Base-by-base conservation (phyloP, 116 monocot genomes). In the Trichopus zeylanicus region DNA sequence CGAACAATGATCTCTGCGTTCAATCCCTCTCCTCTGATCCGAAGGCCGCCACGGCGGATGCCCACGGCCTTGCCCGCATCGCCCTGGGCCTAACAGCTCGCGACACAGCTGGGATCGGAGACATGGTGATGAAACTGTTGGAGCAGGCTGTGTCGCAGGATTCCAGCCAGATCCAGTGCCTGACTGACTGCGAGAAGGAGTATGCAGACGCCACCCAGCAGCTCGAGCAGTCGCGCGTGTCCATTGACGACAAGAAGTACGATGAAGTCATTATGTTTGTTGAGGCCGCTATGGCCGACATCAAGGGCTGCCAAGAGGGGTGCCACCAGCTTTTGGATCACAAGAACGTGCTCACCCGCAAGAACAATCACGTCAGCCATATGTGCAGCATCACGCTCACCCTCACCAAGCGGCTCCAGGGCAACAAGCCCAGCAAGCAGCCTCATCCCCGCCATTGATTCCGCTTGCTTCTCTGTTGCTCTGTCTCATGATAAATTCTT, bases 1-100 rank as follows among this genome's bases (percentile, higher is more conserved):
- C 19, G 11, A 56, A 67, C 67, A 26, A 47, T 8, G 57, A 67
- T 10, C 48, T 57, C 20, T 67, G 67, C 29, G 20, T 67, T 11
- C 46, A 56, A 27, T 23, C 57, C 29, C 30, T 67, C 15, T 29
- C 56, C 42, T 9, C 46, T 16, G 46, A 67, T 12, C 56, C 67
- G 6, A 46, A 26, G 29, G 46, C 46, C 67, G 7, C 31, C 29
- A 12, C 11, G 13, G 46, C 57, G 29, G 23, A 30, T 29, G 5
- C 19, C 21, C 29, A 67, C 22, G 46, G 53, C 56, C 57, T 67
- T 2, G 48, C 67, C 26, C 21, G 26, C 46, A 67, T 67, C 16
- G 20, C 31, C 26, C 56, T 67, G 1, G 34, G 46, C 5, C 29
- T 57, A 2, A 30, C 67, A 2, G 24, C 38, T 6, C 51, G 21